phyloP scores from a whole-genome alignment of 1,284 basidiomycete genomes.

The Cutaneotrichosporon cyanovorans region DNA sequence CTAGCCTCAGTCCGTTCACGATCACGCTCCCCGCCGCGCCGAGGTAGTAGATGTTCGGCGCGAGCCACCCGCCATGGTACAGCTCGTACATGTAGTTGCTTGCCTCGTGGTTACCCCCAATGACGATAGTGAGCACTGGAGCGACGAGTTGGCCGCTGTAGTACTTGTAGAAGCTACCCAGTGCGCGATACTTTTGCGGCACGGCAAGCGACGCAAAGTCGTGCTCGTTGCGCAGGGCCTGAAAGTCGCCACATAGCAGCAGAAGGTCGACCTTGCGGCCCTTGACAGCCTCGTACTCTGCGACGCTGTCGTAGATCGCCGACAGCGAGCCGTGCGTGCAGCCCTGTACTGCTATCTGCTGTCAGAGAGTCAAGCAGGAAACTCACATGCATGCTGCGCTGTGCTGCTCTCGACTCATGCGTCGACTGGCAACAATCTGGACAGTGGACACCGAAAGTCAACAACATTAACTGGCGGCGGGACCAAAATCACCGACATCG shows the following conservation, averaged over 20 bases:
- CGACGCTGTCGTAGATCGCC: constrained; percentile 74
- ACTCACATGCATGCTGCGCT: constrained; percentile 5
- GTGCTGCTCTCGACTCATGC: not conserved
- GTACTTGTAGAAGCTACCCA: constrained; percentile 85
- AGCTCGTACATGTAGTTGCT: constrained; percentile 96
- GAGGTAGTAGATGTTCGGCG: constrained; percentile 94
- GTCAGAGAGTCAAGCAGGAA: not conserved
- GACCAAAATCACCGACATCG: not conserved
- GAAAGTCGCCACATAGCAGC: constrained; percentile 82
- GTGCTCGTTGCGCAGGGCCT: constrained; percentile 72
- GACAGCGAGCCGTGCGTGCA: constrained; percentile 90
- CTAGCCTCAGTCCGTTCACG: constrained; percentile 77
- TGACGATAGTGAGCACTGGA: constrained; percentile 83
- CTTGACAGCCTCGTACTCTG: constrained; percentile 56
- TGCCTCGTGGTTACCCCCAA: constrained; percentile 97
- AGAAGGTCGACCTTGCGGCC: constrained; percentile 70
- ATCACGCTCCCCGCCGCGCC: constrained; percentile 84
- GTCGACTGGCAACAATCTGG: not conserved
- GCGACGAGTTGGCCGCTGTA: constrained; percentile 76
- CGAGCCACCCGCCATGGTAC: constrained; percentile 94
- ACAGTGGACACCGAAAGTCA: not conserved
- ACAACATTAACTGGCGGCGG: not conserved
- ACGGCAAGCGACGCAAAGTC: constrained; percentile 89
- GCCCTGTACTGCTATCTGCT: constrained; percentile 81
- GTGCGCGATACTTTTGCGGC: constrained; percentile 74